Conservation (phyloP, 805 yeast species). For the Tetrapisispora phaffii region DNA sequence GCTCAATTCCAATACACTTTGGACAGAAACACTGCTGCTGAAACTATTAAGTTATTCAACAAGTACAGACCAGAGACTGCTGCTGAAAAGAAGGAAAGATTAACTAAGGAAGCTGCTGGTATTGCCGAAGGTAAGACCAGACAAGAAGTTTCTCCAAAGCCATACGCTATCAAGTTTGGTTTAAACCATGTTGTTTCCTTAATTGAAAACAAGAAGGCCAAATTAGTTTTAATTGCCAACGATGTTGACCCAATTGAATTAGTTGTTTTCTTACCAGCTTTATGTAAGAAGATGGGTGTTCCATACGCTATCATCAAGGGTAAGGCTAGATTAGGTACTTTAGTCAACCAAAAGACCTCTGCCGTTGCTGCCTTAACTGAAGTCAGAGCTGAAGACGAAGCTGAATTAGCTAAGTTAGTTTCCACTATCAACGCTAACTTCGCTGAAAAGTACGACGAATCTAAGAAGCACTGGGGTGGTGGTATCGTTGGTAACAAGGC, state of each 20-base stretch:
- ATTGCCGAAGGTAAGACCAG: constrained; percentile 96
- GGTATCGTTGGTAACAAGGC: constrained; percentile 96
- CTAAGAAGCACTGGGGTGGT: constrained; percentile 99
- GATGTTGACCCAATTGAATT: constrained; percentile 99
- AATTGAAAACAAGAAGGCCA: constrained; percentile 97
- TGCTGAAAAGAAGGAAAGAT: constrained; percentile 98
- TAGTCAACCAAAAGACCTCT: constrained; percentile 95
- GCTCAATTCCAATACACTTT: constrained; percentile 92
- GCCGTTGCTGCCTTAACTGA: constrained; percentile 96
- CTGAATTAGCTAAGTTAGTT: constrained; percentile 85
- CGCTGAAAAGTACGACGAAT: constrained; percentile 86
- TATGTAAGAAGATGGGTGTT: constrained; percentile 98
- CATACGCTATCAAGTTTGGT: constrained; percentile 95
- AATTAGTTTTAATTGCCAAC: constrained; percentile 93
- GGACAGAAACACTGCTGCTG: constrained; percentile 98
- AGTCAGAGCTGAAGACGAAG: constrained; percentile 88
- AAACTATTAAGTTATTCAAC: constrained; percentile 93
- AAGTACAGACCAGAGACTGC: constrained; percentile 98
- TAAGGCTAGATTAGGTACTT: constrained; percentile 95
- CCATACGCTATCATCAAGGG: constrained; percentile 98
- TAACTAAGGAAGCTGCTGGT: constrained; percentile 97
- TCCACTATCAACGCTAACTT: constrained; percentile 92
- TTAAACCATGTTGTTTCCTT: constrained; percentile 97
- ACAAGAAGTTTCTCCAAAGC: constrained; percentile 94
- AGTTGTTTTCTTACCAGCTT: constrained; percentile 95